phyloP scores from a whole-genome alignment of 2,329 filamentous ascomycete species.

The Akanthomyces muscarius region DNA sequence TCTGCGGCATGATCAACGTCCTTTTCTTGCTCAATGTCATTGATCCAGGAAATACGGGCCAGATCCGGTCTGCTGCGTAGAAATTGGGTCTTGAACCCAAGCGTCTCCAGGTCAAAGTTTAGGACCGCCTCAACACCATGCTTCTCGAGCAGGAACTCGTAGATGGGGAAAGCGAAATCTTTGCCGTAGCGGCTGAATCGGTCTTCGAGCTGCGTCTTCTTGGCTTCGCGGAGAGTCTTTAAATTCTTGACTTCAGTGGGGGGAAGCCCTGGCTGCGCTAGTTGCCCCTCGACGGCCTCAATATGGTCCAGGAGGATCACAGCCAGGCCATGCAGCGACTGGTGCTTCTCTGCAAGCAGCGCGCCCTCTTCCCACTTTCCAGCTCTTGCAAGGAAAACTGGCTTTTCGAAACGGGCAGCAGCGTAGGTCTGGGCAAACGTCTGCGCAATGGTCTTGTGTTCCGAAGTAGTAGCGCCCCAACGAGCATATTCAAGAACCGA shows the following conservation, averaged over 20 bases:
- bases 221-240: slow-evolving; percentile 35
- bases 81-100: slow-evolving; percentile 71
- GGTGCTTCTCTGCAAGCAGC: slow-evolving; percentile 55
- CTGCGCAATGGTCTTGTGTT: slow-evolving; percentile 41
- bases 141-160: slow-evolving; percentile 68
- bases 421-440: slow-evolving; percentile 47
- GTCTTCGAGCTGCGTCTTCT: slow-evolving; percentile 44
- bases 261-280: slow-evolving; percentile 28
- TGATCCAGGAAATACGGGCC: slow-evolving; percentile 87
- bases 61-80: slow-evolving; percentile 68
- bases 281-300: slow-evolving; percentile 32
- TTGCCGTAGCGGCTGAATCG: slow-evolving; percentile 63
- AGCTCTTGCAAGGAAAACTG: slow-evolving; percentile 50
- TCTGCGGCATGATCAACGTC: slow-evolving; percentile 70
- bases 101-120: slow-evolving; percentile 64
- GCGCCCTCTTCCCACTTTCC: slow-evolving; percentile 56
- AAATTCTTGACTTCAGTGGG: slow-evolving; percentile 28
- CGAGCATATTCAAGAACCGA: slow-evolving; percentile 50
- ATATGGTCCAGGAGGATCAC: slow-evolving; percentile 54
- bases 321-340: slow-evolving; percentile 52
- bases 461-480: slow-evolving; percentile 45
- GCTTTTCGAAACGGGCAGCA: slow-evolving; percentile 48
- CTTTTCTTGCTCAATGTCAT: slow-evolving; percentile 74
- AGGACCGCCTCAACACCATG: slow-evolving; percentile 66
- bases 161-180: slow-evolving; percentile 71